A percentile compares a stretch with the other conserved stretches of the same genome.
Conservation (phyloP, 352 stramenopile species). For the Plasmopara viticola region DNA sequence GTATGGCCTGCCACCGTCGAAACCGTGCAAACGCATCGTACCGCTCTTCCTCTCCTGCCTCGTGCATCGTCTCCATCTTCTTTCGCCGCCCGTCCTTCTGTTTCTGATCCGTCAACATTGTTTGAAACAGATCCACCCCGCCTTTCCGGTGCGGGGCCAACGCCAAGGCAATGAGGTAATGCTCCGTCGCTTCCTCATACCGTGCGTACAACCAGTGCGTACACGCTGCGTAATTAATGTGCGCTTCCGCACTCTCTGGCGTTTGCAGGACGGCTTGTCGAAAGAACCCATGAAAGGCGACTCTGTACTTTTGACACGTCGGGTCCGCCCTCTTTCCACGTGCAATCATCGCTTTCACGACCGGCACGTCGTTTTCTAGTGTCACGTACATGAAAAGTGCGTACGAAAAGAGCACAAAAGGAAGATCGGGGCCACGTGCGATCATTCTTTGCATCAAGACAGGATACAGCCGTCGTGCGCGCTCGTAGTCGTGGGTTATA, state of each 20-base stretch:
- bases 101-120: conserved; percentile 55
- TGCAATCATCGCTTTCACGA: conserved; percentile 64
- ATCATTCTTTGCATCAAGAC: conserved; percentile 72
- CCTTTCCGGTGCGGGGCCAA: conserved; percentile 55
- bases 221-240: conserved; percentile 77
- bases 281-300: conserved; percentile 77
- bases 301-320: conserved; percentile 59
- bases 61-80: conserved; percentile 25
- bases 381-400: conserved; percentile 67
- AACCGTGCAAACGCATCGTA: conserved; percentile 67
- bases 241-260: conserved; percentile 46
- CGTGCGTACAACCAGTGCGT: conserved; percentile 67
- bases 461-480: conserved; percentile 59
- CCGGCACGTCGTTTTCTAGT: conserved; percentile 52
- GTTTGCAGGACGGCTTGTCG: conserved; percentile 63
- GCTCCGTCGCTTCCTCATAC: conserved; percentile 47
- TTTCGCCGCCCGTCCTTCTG: conserved; percentile 25
- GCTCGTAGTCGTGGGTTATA: conserved; percentile 72
- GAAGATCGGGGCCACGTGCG: conserved; percentile 58
- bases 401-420: conserved; percentile 80
- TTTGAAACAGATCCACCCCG: conserved; percentile 68
- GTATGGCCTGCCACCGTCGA: conserved; percentile 54
- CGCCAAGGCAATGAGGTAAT: conserved; percentile 66
- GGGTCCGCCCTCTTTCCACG: conserved; percentile 52
- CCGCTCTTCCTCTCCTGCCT: conserved; percentile 31